Conservation (phyloP, 441 rosid genomes). For the Raphanus hybrid region DNA sequence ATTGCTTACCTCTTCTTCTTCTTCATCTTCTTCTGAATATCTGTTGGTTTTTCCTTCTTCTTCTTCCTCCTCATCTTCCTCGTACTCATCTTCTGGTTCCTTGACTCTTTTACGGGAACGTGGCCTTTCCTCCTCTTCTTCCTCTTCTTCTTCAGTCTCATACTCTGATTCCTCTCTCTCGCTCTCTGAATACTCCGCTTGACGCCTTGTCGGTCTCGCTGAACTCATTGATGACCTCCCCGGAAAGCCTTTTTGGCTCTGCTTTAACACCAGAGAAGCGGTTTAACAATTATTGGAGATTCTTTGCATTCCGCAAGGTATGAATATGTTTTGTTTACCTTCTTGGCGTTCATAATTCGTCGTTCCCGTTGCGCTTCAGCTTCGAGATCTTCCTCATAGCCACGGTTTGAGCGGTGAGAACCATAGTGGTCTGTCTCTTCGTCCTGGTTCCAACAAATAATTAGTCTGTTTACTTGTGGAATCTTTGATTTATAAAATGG, state of each 20-base stretch:
- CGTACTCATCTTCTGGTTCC: conserved; percentile 81
- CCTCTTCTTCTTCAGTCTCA: conserved; percentile 92
- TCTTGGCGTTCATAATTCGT: conserved; percentile 92
- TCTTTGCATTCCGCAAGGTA: background rate
- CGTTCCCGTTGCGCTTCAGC: conserved; percentile 91
- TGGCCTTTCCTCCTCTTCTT: conserved; percentile 71
- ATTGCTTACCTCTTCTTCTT: conserved; percentile 49
- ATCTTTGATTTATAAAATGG: conserved; percentile 20
- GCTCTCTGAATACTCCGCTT: conserved; percentile 78
- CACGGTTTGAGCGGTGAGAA: conserved; percentile 74
- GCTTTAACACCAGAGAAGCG: conserved; percentile 29
- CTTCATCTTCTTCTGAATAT: conserved; percentile 78
- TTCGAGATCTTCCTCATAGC: conserved; percentile 90
- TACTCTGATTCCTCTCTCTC: conserved; percentile 97
- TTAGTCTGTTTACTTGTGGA: conserved; percentile 18
- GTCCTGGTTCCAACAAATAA: conserved; percentile 55
- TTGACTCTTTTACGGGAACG: conserved; percentile 61
- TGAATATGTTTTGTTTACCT: conserved; percentile 51
- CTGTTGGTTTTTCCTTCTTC: conserved; percentile 61
- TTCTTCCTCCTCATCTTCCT: conserved; percentile 57
- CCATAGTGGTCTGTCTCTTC: conserved; percentile 88
- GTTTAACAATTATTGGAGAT: background rate
- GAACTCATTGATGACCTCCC: conserved; percentile 60
- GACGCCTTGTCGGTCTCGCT: conserved; percentile 68
- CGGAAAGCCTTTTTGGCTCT: conserved; percentile 72